Percentiles rank a stretch among this genome's conserved stretches.
Evolutionary conservation across 495 filamentous ascomycete genomes (phyloP).

Genomic region (Margaritispora aquatica): DNA sequence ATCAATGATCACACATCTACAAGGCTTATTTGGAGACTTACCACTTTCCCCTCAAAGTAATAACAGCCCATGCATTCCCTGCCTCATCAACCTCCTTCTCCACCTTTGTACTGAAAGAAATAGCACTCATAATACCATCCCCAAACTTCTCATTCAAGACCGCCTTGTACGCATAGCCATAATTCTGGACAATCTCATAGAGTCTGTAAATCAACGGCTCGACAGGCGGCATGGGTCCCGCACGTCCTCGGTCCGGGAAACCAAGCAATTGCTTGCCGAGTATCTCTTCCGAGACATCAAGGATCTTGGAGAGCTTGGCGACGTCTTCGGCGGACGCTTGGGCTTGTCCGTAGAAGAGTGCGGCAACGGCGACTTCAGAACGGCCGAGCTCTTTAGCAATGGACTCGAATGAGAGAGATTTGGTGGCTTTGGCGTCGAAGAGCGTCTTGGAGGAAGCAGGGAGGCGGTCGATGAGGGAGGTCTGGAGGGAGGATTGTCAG

Average conservation of each 20-base stretch:
- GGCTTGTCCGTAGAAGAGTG: conserved; percentile 92
- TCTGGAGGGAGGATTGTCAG: conserved; percentile 20
- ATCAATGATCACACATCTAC: neutral
- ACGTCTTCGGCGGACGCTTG: conserved; percentile 75
- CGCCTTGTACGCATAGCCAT: conserved; percentile 95
- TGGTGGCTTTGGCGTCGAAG: conserved; percentile 75
- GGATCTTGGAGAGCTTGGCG: conserved; percentile 57
- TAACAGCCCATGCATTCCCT: conserved; percentile 80
- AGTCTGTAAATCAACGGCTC: conserved; percentile 92
- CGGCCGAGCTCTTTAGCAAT: conserved; percentile 75
- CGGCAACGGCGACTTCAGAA: conserved; percentile 84
- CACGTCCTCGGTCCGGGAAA: conserved; percentile 78
- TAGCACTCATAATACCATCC: conserved; percentile 98
- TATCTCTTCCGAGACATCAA: conserved; percentile 51
- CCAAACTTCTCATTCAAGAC: conserved; percentile 98
- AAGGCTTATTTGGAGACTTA: conserved; percentile 38
- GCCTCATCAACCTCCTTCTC: conserved; percentile 90
- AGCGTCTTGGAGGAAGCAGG: conserved; percentile 67
- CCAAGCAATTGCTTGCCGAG: conserved; percentile 60
- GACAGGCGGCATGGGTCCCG: conserved; percentile 86
- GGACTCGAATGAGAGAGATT: conserved; percentile 70
- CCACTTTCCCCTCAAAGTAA: conserved; percentile 94
- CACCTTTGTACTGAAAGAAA: conserved; percentile 86
- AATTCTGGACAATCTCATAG: conserved; percentile 97
- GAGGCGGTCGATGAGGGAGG: conserved; percentile 42